A percentile compares a stretch with the other conserved stretches of the same genome.
Evolutionary conservation across 73 alveolate genomes (phyloP).

Genomic region (Paramecium sexaurelia): DNA sequence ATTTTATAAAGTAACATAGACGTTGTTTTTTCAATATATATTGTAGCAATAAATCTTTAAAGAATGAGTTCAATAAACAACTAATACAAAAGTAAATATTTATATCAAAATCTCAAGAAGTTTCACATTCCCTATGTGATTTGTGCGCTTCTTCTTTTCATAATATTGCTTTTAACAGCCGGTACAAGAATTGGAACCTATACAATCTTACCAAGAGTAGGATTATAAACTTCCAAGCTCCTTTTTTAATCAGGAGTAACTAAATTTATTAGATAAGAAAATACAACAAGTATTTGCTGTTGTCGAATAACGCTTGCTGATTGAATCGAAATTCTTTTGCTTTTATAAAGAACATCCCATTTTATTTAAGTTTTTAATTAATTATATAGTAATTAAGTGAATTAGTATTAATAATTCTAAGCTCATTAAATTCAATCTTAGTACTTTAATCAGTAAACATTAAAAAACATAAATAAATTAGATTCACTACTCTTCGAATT

Average conservation of each 20-base stretch:
- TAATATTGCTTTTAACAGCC: background rate
- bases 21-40: background rate
- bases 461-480: background rate
- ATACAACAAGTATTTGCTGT: background rate
- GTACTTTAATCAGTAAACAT: background rate
- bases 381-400: background rate
- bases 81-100: background rate
- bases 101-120: background rate
- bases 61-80: background rate
- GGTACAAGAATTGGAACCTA: slow-evolving; percentile 45
- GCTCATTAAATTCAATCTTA: background rate
- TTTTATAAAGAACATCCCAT: slow-evolving; percentile 10
- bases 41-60: background rate
- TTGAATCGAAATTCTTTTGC: background rate
- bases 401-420: background rate
- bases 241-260: background rate
- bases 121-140: background rate
- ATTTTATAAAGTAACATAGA: background rate
- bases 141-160: background rate
- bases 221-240: slow-evolving; percentile 6
- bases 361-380: background rate
- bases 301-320: background rate
- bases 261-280: background rate
- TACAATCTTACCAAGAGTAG: background rate
- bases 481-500: background rate